Base-by-base conservation (phyloP, 129 eudicot species). In the Pseudognaphalium luteoalbum region DNA sequence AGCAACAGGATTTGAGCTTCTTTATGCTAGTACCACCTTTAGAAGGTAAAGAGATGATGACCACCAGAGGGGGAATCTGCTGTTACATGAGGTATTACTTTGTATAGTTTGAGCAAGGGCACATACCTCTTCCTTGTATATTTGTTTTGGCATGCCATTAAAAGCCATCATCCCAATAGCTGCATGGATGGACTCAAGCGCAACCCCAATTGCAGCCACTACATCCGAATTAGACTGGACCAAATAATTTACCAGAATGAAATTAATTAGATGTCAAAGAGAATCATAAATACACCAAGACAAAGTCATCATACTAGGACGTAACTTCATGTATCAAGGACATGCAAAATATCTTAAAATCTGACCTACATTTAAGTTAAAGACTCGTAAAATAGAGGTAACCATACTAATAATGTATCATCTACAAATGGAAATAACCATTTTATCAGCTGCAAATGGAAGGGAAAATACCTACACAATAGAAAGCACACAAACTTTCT, bases 101-200 rank as follows among this genome's bases (percentile, higher is more conserved):
- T 33, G 42, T 25, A 77, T 72, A 56, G 72, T n/a, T 67, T 57
- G 54, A 67, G 66, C 71, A 39, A 54, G 64, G 71, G 69, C 66
- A 75, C 57, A 62, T 83, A 94, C 99, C 94, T 94, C 99, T 84
- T 94, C 99, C 59, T 89, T 89, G 78, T 94, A 94, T 68, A 94
- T 81, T 79, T 87, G 93, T 68, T 94, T 94, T 47, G 99, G 92
- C 99, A 94, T 87, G 83, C 85, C 96, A 70, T 73, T 83, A 77
- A 84, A 78, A 57, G 96, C 96, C 97, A 94, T 91, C 60, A 94
- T 81, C 52, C 85, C 88, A 72, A 91, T 73, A 89, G 97, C 91
- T 61, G 99, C 96, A 78, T 94, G 96, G 74, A 94, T 89, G 33
- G 97, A 86, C 88, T 94, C 99, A 51, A 94, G 80, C 61, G 99